Evolutionary conservation across 1,139 yeast species (phyloP), one percentile per base, ranked within the genome.

Genomic region (Candida glucosophila): DNA sequence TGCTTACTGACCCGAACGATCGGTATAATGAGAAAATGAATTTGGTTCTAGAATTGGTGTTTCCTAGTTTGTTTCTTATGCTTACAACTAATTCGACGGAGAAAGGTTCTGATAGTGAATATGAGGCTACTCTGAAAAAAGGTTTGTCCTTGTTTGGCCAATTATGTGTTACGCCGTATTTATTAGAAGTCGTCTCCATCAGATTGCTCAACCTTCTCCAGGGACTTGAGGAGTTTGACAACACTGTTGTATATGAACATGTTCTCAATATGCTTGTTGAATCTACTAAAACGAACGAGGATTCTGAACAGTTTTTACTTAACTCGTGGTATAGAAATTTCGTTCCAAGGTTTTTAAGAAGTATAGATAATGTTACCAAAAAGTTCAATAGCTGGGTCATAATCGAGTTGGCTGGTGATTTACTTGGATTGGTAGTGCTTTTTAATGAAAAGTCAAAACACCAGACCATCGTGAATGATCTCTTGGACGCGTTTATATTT

Each of bases 21-120:
- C 24, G 28, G 6, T 34, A 29, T 6, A 38, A 32, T 10, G 14
- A 30, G 10, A 37, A 41, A 4, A 6, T 15, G 12, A 32, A 29
- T 12, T 11, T 36, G 37, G 66, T 86, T 2, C 50, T 76, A 16
- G 78, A 74, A 17, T 60, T 68, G 5, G 62, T 82, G 1, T 58
- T 83, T 27, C 82, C 88, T 2, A 60, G 59, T 16, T 55, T 86
- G 29, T 48, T 83, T 19, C 57, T 69, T 2, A 50, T 19, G 8
- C 23, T 30, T 7, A n/a, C 12, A 11, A 19, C 12, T 16, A 63
- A 20, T 47, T 75, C 80, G 6, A 10, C 19, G 19, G 10, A n/a
- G 5, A 5, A 15, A 6, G 20, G 6, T 15, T 5, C 7, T 11
- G n/a, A 7, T 14, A 12, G 9, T 11, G 13, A 20, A 5, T 31